phyloP scores from a whole-genome alignment of 129 eudicot species.

The Ambrosia trifida region DNA sequence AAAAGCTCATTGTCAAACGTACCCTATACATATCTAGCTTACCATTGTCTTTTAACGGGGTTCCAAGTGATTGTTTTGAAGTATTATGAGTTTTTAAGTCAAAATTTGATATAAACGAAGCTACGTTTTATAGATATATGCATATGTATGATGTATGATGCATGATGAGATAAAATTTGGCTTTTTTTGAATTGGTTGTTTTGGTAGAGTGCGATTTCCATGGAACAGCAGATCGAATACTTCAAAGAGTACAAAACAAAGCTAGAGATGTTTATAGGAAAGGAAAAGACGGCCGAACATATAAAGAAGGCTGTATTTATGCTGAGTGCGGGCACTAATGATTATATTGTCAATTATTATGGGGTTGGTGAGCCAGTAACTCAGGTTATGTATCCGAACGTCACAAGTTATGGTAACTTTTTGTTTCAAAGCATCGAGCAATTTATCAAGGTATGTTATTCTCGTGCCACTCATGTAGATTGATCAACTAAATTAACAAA shows the following conservation, averaged over 20 bases:
- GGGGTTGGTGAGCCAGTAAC: constrained; percentile 30
- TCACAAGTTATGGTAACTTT: constrained; percentile 44
- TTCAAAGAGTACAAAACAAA: constrained; percentile 65
- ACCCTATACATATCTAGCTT: too few species aligned
- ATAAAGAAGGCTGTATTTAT: constrained; percentile 44
- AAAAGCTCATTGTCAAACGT: too few species aligned
- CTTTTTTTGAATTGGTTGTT: not conserved
- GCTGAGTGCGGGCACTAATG: constrained; percentile 75
- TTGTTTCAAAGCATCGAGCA: constrained; percentile 46
- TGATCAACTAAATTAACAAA: too few species aligned
- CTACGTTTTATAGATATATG: too few species aligned
- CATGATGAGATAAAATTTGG: not conserved
- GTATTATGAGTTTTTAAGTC: too few species aligned
- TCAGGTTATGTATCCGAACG: constrained; percentile 33
- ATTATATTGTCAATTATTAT: constrained; percentile 54
- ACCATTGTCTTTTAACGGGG: too few species aligned
- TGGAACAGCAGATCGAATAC: constrained; percentile 58
- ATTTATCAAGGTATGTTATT: constrained; percentile 44
- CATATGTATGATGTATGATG: too few species aligned
- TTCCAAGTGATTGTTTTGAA: too few species aligned
- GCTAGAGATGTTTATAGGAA: constrained; percentile 51
- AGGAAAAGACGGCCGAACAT: constrained; percentile 31
- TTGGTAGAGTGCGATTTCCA: constrained; percentile 67
- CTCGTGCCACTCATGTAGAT: not conserved
- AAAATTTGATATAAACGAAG: too few species aligned